These are phyloP conservation scores for Candida railenensis DNA, from an alignment of 805 yeast species.

Conservation along the genomic window DNA sequence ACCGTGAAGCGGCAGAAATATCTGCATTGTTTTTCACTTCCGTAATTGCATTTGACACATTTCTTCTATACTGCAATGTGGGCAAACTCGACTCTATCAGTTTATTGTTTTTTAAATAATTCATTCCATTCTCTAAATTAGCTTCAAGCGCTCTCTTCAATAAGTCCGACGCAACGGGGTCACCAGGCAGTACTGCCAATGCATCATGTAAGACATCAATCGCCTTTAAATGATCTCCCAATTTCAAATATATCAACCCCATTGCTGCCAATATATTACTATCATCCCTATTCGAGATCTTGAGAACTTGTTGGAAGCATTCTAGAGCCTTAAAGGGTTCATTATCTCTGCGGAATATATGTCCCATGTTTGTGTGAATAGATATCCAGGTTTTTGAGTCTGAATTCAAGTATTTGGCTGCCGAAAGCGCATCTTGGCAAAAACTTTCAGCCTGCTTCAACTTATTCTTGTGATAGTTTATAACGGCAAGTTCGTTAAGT, in stretches of 20 bases:
- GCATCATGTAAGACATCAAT: conserved; percentile 79
- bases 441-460: conserved; percentile 66
- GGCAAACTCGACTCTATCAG: conserved; percentile 21
- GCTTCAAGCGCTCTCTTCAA: conserved; percentile 74
- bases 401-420: conserved; percentile 66
- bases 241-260: conserved; percentile 76
- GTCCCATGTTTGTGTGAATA: conserved; percentile 84
- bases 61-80: conserved; percentile 22
- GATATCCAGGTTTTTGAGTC: conserved; percentile 84
- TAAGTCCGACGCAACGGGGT: conserved; percentile 81
- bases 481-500: conserved; percentile 89
- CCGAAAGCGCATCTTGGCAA: conserved; percentile 67
- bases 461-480: conserved; percentile 75
- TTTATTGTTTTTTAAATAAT: conserved; percentile 23
- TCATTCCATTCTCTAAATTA: conserved; percentile 33
- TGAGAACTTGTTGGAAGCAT: conserved; percentile 75
- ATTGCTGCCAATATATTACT: conserved; percentile 75
- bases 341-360: conserved; percentile 72
- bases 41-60: neutral
- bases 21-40: neutral
- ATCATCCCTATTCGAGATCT: conserved; percentile 66
- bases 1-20: neutral
- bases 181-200: conserved; percentile 72
- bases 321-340: conserved; percentile 64
- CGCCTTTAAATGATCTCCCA: conserved; percentile 63